A percentile compares a stretch with the other conserved stretches of the same genome.
Evolutionary conservation across 2,329 filamentous ascomycete species (phyloP).

Genomic region (Trichoderma endophyticum): DNA sequence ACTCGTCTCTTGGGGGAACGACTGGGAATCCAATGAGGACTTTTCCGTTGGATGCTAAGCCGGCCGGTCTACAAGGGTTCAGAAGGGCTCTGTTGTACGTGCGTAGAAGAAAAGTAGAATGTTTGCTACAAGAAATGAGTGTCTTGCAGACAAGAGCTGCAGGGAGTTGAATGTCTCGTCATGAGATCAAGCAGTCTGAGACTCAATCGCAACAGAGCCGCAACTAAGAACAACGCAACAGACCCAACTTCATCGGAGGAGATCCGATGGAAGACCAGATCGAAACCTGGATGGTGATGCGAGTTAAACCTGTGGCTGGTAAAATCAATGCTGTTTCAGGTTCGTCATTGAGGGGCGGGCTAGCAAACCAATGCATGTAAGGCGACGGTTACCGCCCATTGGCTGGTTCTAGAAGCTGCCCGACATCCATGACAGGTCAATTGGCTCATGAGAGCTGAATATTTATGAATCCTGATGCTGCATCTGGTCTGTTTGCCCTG

Average conservation of each 20-base stretch:
- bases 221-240: background rate
- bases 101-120: background rate
- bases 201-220: background rate
- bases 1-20: background rate
- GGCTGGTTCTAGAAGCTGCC: background rate
- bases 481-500: background rate
- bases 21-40: background rate
- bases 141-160: background rate
- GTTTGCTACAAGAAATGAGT: background rate
- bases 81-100: background rate
- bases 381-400: background rate
- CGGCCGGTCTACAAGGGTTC: background rate
- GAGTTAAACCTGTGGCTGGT: conserved; percentile 2
- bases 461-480: background rate
- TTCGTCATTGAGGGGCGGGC: conserved; percentile 13
- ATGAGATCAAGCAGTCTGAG: background rate
- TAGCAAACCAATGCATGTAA: background rate
- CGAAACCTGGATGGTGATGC: conserved; percentile 1
- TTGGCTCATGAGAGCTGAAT: conserved; percentile 7
- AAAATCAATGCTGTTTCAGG: conserved; percentile 19
- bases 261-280: background rate
- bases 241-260: background rate
- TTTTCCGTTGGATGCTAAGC: background rate
- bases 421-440: background rate
- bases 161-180: background rate